Evolutionary conservation across 352 stramenopile genomes (phyloP), one percentile per base, ranked within the genome.

Genomic region (Pythium plurisporium): DNA sequence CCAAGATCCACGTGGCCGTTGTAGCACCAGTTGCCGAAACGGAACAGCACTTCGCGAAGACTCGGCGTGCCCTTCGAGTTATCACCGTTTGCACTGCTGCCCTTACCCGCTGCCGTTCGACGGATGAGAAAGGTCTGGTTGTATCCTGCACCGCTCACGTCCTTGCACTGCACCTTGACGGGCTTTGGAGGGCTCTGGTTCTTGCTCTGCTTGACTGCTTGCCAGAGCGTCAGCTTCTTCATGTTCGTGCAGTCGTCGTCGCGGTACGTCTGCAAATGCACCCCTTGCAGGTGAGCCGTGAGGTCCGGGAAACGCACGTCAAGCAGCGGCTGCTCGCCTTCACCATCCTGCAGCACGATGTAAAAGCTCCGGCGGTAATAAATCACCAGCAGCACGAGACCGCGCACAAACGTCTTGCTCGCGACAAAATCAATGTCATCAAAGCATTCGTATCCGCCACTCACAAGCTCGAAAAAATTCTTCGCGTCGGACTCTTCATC

Each of bases 11-110:
- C 89, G 58, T 89, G 77, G 2, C 93, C 92, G 54, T 89, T 93
- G 81, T 98, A 98, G 73, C 92, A 98, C 94, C 94, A 98, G 61
- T 86, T 95, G 30, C 94, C 94, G 62, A 98, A 98, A 49, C 92
- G 80, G 63, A 98, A 98, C 27, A 97, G 80, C 42, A 97, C 91
- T 47, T 97, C 87, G n/a, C 89, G 82, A 27, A 96, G 75, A 52
- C 72, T 93, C 15, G 64, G 59, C 11, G 49, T 63, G 3, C 54
- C 58, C 19, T 65, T 67, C 47, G 33, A 23, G 22, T 7, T 29
- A 3, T 5, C 43, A 33, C 20, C 40, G 10, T 20, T 14, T 6
- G 14, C 38, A 37, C 19, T 26, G 1, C 30, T 1, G 9, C 12
- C 33, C 15, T 49, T 40, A 5, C n/a, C 15, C 12, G 73, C 68